Conservation (phyloP, 2,329 filamentous ascomycete genomes). For the Colletotrichum theobromicola region DNA sequence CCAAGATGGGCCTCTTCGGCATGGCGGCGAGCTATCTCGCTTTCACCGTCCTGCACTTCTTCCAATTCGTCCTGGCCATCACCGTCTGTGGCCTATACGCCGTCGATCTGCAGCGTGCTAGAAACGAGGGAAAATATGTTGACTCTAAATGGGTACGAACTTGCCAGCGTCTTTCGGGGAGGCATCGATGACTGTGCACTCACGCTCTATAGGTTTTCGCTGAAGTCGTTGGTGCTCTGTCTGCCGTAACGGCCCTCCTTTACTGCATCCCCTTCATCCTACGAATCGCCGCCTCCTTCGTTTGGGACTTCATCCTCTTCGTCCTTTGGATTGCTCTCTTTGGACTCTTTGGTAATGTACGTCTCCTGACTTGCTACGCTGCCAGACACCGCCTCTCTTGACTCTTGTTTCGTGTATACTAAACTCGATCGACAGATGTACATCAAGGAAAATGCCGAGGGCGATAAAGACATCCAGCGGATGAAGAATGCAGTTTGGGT, state of each 20-base stretch:
- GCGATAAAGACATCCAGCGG: conserved; percentile 66
- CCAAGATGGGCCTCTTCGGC: conserved; percentile 50
- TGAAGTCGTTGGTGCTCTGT: conserved; percentile 69
- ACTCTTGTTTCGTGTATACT: background rate
- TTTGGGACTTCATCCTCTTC: conserved; percentile 75
- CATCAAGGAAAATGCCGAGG: conserved; percentile 71
- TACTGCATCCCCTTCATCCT: conserved; percentile 70
- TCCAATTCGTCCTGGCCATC: conserved; percentile 78
- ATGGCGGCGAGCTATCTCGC: conserved; percentile 54
- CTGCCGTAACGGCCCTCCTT: conserved; percentile 66
- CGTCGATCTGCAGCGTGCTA: conserved; percentile 64
- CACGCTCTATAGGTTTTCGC: conserved; percentile 65
- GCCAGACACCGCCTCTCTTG: background rate
- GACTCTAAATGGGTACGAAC: conserved; percentile 73
- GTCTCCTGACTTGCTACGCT: conserved; percentile 8
- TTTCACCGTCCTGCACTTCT: conserved; percentile 70
- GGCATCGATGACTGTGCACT: background rate
- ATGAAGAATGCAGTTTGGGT: conserved; percentile 93
- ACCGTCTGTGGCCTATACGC: conserved; percentile 82
- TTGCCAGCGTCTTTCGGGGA: background rate
- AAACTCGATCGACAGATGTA: conserved; percentile 58
- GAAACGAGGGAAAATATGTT: conserved; percentile 51
- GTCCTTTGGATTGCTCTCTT: conserved; percentile 84
- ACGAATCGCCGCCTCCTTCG: conserved; percentile 59
- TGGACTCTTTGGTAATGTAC: conserved; percentile 76